Evolutionary conservation across 179 eudicot genomes (phyloP), one percentile per base, ranked within the genome.

Genomic region (Nepenthes alata): DNA sequence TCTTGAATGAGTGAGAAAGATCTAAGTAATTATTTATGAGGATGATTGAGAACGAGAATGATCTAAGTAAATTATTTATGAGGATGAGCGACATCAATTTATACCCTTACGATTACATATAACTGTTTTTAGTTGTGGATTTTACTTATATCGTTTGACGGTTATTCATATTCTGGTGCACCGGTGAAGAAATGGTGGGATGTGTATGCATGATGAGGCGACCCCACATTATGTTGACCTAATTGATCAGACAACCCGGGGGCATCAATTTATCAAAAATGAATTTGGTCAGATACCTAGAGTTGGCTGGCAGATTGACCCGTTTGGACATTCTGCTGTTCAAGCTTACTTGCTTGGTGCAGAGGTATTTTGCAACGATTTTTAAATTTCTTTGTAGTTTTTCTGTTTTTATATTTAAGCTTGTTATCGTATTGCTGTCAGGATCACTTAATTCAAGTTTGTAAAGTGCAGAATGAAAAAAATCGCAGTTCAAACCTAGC

Each of bases 181-280:
- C 16, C 63, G 58, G 47, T 62, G 55, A 70, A 91, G 98, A 84
- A 93, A 93, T 61, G 98, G 98, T 44, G 98, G 91, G 4, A 86
- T 89, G 95, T 83, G 89, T 65, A 93, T 93, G 98, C 96, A 89
- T 63, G 98, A 93, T 77, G 98, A 91, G 82, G 98, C 98, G 57
- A 77, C 96, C 25, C 77, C 96, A 14, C 87, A 89, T 73, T 91
- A 91, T 74, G 80, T 91, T 60, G 98, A 91, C 70, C 72, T 91
- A 70, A 89, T 91, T 60, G 98, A 91, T 70, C 98, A 93, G 79
- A 93, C 96, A 49, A 89, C 95, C 57, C 61, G 89, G 57, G 98
- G 98, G 37, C 96, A 93, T 64, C 83, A 60, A 45, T 93, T 86
- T 68, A 83, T 89, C 57, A 72, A 75, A 58, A 55, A 81, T 15